Base-by-base conservation (phyloP, 768 basidiomycete species). In the Clitopilus passeckerianus region DNA sequence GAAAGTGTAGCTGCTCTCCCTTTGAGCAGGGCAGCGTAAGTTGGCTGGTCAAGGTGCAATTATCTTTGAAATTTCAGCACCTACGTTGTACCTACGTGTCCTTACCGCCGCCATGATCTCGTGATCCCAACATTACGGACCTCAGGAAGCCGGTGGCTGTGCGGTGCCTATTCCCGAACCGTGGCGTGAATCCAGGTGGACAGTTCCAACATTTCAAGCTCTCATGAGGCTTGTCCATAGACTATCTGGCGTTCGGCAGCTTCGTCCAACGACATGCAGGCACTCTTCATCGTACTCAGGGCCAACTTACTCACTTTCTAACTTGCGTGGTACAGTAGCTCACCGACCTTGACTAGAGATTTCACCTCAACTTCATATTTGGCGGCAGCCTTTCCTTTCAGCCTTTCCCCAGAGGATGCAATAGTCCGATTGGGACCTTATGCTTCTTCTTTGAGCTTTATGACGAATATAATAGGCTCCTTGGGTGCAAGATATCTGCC, bases 321-420 rank as follows among this genome's bases (percentile, higher is more conserved):
- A 76, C n/a, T 18, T 50, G 18, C 46, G 46, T 18, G 46, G 46
- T 50, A 50, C 22, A 18, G 46, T 50, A 5, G 20, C 18, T 63
- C 71, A 79, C 41, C 68, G 71, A 73, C 76, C 77, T 78, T 50
- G 41, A 27, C 46, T 57, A 27, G 53, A 43, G n/a, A 37, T 60
- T 44, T 27, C 58, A 27, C 34, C 50, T 34, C 30, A 16, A 34
- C 27, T 30, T 30, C 41, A 37, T 37, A 22, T 20, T n/a, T 16
- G 7, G 34, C 8, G 9, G 34, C 59, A 86, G 85, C 82, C 1
- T 77, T 77, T 63, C 84, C 84, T 1, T 86, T 86, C 66, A 70
- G 67, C 8, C 59, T 83, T 46, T 75, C 81, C 10, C 73, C 76
- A 18, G 73, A 79, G 44, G 72, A 78, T 52, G 84, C 81, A 16